Evolutionary conservation across 345 rosid genomes (phyloP), one percentile per base, ranked within the genome.

Genomic region (Dimocarpus longan): DNA sequence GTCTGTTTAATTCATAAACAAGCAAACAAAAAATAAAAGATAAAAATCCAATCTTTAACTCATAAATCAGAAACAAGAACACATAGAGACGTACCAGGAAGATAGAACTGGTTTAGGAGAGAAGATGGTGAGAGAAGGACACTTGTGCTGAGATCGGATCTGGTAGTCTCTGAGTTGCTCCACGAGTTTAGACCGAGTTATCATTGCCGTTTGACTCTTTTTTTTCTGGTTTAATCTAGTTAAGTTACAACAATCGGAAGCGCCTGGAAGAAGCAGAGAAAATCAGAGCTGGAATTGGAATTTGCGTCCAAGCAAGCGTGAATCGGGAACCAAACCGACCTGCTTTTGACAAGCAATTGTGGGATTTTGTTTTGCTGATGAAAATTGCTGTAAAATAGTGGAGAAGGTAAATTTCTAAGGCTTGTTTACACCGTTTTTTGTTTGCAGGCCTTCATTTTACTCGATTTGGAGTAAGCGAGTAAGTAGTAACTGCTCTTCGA

Each of bases 111-210:
- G 85, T 70, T 84, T 90, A 21, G 89, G 90, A 67, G 91, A 88
- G 89, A 90, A 90, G 79, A 84, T 10, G 13, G 78, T 75, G 86
- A 87, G 93, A 77, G 84, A 84, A 56, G 82, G 77, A 50, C 73
- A 85, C 76, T 80, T 85, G 78, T 78, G 78, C 68, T 85, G 90
- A 50, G 89, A 85, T 79, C 89, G 84, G 88, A 90, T 77, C 91
- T 85, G 89, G 84, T 79, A 78, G 70, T 85, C 87, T 64, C 90
- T 80, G 77, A 87, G 84, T 82, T 83, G 90, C 88, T 90, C 93
- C 7, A 80, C 93, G 68, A 88, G 90, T 83, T 85, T 87, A 65
- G 91, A 87, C 70, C 90, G 79, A 44, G 93, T 90, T 65, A 90
- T 86, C 93, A 88, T 90, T 19, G 76, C 65, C 70, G 26, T 21